phyloP scores from a whole-genome alignment of 2,329 filamentous ascomycete species.

The Ampelomyces quisqualis region DNA sequence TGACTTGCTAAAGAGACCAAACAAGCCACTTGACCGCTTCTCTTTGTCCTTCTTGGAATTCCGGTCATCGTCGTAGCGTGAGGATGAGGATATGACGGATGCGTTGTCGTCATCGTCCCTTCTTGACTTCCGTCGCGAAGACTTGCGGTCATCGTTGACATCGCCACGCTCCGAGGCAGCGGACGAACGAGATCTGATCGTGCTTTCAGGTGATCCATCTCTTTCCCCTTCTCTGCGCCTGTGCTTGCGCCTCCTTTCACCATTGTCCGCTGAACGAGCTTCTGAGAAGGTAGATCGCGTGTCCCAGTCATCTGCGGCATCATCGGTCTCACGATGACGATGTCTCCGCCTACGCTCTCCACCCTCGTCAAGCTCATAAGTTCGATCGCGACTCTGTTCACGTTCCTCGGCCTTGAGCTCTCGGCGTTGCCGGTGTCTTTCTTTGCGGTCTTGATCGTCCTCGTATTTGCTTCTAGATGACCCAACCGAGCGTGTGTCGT shows the following conservation, averaged over 20 bases:
- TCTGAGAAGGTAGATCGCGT: conserved; percentile 44
- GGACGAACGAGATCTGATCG: conserved; percentile 29
- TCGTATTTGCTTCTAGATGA: conserved; percentile 30
- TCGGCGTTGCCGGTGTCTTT: conserved; percentile 28
- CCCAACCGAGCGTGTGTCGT: conserved; percentile 26
- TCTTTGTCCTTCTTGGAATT: conserved; percentile 41
- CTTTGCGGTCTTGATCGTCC: conserved; percentile 33
- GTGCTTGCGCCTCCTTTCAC: conserved; percentile 40
- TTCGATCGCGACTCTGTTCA: conserved; percentile 41
- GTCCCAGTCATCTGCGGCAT: conserved; percentile 45
- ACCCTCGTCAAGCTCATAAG: conserved; percentile 35
- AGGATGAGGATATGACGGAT: conserved; percentile 46
- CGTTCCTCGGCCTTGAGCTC: conserved; percentile 25
- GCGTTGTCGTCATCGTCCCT: conserved; percentile 47
- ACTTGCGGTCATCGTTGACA: conserved; percentile 43
- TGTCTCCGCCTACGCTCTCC: conserved; percentile 36
- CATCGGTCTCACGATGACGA: conserved; percentile 39
- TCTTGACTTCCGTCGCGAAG: conserved; percentile 44
- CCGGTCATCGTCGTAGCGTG: conserved; percentile 45
- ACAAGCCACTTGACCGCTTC: conserved; percentile 49
- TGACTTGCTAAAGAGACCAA: conserved; percentile 52
- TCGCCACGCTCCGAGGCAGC: conserved; percentile 47
- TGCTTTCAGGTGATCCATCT: conserved; percentile 33
- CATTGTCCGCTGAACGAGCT: conserved; percentile 38
- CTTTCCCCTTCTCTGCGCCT: conserved; percentile 35